A percentile compares a stretch with the other conserved stretches of the same genome.
Conservation (phyloP, 2,329 filamentous ascomycete genomes). For the Penicillium freii region DNA sequence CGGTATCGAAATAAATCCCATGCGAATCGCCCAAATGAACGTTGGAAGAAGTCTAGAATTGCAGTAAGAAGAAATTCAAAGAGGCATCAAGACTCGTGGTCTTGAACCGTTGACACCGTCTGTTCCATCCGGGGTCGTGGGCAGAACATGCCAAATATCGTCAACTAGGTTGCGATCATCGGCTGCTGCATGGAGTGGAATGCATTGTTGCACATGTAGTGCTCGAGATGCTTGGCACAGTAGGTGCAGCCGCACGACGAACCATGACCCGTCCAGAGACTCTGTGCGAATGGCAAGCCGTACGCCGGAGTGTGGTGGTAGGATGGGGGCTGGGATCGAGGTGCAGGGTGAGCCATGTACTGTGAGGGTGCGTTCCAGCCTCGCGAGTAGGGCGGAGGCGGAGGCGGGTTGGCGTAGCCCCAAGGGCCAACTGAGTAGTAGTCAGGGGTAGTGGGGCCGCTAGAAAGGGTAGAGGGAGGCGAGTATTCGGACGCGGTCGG, state of each 20-base stretch:
- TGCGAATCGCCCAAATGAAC: constrained; percentile 22
- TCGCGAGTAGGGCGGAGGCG: constrained; percentile 43
- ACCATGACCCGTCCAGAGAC: constrained; percentile 49
- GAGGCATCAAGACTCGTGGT: constrained; percentile 4
- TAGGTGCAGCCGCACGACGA: constrained; percentile 49
- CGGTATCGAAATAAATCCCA: constrained; percentile 32
- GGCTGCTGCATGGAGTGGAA: constrained; percentile 49
- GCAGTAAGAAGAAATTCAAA: constrained; percentile 20
- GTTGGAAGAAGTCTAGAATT: constrained; percentile 27
- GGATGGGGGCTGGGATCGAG: constrained; percentile 47
- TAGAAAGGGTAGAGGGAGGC: constrained; percentile 50
- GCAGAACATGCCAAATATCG: constrained; percentile 10
- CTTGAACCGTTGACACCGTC: constrained; percentile 10
- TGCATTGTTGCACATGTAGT: constrained; percentile 48
- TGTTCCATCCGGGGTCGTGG: constrained; percentile 13
- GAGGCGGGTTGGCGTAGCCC: constrained; percentile 44
- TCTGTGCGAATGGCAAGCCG: constrained; percentile 46
- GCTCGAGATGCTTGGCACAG: constrained; percentile 51
- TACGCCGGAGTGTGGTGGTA: constrained; percentile 51
- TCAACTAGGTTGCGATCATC: constrained; percentile 41
- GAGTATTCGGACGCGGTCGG: constrained; percentile 51
- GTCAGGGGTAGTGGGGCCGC: constrained; percentile 48
- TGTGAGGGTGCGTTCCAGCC: constrained; percentile 40
- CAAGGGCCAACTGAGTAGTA: constrained; percentile 47
- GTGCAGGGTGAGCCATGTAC: constrained; percentile 36